A percentile compares a stretch with the other conserved stretches of the same genome.
Conservation (phyloP, 2,329 filamentous ascomycete genomes). For the Talaromyces sp. region DNA sequence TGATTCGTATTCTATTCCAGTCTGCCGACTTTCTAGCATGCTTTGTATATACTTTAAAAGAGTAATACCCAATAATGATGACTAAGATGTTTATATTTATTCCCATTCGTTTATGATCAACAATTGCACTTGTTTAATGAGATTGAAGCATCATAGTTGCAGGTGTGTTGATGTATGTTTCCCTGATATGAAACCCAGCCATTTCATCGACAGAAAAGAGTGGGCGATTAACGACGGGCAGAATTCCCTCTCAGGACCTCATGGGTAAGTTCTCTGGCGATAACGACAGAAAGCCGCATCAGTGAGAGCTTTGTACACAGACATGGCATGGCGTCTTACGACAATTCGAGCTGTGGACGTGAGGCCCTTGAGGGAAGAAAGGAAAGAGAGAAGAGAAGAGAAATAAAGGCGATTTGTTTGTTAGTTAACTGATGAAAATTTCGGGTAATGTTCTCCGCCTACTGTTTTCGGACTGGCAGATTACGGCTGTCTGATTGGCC, state of each 20-base stretch:
- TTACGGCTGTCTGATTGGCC: constrained; percentile 34
- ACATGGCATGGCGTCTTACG: constrained; percentile 20
- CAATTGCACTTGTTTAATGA: not conserved
- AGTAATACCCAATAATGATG: not conserved
- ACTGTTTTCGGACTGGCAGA: constrained; percentile 26
- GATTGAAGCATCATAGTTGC: not conserved
- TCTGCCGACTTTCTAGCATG: not conserved
- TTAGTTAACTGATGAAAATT: not conserved
- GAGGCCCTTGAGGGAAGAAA: constrained; percentile 35
- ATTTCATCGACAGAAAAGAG: constrained; percentile 47
- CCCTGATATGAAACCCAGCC: constrained; percentile 53
- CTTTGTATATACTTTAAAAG: not conserved
- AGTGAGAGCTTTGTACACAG: constrained; percentile 32
- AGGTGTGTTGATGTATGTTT: constrained; percentile 23
- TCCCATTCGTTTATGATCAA: not conserved
- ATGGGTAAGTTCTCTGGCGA: constrained; percentile 34
- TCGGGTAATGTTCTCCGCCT: constrained; percentile 36
- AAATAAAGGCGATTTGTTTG: not conserved
- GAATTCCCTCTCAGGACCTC: constrained; percentile 40
- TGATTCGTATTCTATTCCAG: not conserved
- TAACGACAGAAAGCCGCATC: constrained; percentile 49
- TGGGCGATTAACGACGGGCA: constrained; percentile 53
- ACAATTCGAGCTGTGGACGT: constrained; percentile 13
- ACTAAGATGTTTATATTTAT: not conserved
- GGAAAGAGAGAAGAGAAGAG: constrained; percentile 5